Evolutionary conservation across 2,329 filamentous ascomycete species (phyloP).

Genomic region (Periconia sp.): DNA sequence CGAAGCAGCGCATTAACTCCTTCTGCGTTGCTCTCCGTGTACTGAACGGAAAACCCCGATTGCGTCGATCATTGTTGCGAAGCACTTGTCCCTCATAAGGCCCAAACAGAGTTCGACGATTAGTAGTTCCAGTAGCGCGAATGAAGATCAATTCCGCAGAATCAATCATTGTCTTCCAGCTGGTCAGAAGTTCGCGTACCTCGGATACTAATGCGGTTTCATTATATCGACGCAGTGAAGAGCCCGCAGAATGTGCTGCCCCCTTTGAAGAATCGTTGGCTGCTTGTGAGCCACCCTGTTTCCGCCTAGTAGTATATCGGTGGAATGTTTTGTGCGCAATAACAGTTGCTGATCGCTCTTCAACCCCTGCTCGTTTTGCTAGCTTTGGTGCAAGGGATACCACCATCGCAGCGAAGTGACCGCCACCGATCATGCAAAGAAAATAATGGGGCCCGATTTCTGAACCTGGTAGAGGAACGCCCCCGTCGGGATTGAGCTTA

Average conservation of each 20-base stretch:
- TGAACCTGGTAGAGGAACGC: conserved; percentile 58
- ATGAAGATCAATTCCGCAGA: conserved; percentile 84
- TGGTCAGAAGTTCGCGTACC: conserved; percentile 74
- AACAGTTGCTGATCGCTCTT: conserved; percentile 84
- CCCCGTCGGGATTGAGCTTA: conserved; percentile 55
- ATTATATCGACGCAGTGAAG: conserved; percentile 87
- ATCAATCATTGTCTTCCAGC: conserved; percentile 87
- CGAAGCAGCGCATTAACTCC: conserved; percentile 91
- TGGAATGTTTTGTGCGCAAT: conserved; percentile 98
- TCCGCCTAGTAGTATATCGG: conserved; percentile 91
- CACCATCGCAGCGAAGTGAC: conserved; percentile 96
- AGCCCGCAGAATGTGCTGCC: conserved; percentile 89
- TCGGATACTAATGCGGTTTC: conserved; percentile 89
- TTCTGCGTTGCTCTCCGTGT: conserved; percentile 89
- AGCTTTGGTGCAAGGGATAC: conserved; percentile 83
- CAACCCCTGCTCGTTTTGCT: conserved; percentile 68
- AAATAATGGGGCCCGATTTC: conserved; percentile 84
- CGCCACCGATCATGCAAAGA: conserved; percentile 97
- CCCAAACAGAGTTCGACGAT: conserved; percentile 83
- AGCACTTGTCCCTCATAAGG: conserved; percentile 89
- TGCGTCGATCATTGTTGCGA: conserved; percentile 72
- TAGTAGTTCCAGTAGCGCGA: conserved; percentile 83
- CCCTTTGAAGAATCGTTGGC: conserved; percentile 94
- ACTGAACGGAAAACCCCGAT: conserved; percentile 89
- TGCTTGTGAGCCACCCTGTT: conserved; percentile 94